Evolutionary conservation across 2,329 filamentous ascomycete genomes (phyloP).

Genomic region (Aspergillus ibericus): DNA sequence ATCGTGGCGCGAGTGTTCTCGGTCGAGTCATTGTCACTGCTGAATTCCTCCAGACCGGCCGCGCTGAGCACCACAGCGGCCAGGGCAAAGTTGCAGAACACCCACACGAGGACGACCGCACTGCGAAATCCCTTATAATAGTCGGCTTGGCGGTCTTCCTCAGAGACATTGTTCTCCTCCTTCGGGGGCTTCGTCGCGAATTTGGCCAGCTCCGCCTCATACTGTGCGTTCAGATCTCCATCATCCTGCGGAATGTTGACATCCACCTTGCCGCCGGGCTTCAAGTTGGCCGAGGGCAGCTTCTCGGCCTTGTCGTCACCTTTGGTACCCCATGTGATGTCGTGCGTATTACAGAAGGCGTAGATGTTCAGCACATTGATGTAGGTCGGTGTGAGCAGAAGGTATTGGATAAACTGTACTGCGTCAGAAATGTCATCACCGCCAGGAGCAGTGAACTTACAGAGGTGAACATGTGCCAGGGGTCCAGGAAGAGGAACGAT

Average conservation of each 20-base stretch:
- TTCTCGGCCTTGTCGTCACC: conserved; percentile 95
- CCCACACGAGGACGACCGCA: conserved; percentile 89
- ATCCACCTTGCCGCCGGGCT: conserved; percentile 93
- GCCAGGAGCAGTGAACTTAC: conserved; percentile 34
- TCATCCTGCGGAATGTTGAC: conserved; percentile 84
- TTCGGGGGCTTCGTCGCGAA: conserved; percentile 74
- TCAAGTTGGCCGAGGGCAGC: conserved; percentile 81
- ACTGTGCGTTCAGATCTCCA: conserved; percentile 90
- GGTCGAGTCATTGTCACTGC: conserved; percentile 43
- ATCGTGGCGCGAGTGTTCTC: conserved; percentile 66
- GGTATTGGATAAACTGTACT: conserved; percentile 79
- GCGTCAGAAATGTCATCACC: conserved; percentile 2
- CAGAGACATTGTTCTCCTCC: conserved; percentile 54
- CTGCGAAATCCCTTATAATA: conserved; percentile 97
- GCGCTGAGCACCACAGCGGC: conserved; percentile 82
- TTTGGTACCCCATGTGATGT: conserved; percentile 97
- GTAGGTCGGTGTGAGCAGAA: conserved; percentile 91
- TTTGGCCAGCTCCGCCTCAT: conserved; percentile 76
- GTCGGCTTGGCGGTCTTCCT: conserved; percentile 84
- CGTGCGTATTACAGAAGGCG: conserved; percentile 97
- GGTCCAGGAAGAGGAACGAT: conserved; percentile 92
- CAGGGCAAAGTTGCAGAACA: conserved; percentile 91
- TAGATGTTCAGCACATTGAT: conserved; percentile 99
- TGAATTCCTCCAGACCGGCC: conserved; percentile 73
- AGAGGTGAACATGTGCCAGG: conserved; percentile 98